Evolutionary conservation across 192 early-diverging fungal genomes (phyloP).

Genomic region (Coemansia aciculifera): DNA sequence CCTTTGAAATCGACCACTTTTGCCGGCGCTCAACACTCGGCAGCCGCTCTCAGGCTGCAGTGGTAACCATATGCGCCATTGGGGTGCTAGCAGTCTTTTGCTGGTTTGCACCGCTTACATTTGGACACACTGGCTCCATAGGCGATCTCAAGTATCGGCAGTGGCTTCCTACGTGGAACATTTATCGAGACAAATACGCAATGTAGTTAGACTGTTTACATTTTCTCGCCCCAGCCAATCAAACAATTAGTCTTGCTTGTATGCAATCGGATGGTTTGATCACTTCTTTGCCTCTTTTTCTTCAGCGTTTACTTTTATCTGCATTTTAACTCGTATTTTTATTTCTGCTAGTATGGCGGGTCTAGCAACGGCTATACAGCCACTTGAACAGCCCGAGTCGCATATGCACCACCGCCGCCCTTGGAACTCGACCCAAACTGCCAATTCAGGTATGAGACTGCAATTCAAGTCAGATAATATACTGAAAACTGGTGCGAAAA

Average conservation of each 20-base stretch:
- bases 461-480: neutral
- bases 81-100: conserved; percentile 40
- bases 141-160: conserved; percentile 39
- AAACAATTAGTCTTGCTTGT: too few species aligned
- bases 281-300: neutral
- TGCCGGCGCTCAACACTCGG: conserved; percentile 58
- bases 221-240: too few species aligned
- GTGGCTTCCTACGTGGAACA: conserved; percentile 42
- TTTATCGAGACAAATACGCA: conserved; percentile 18
- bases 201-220: conserved; percentile 3
- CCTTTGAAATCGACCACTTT: conserved; percentile 75
- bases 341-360: neutral
- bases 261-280: too few species aligned
- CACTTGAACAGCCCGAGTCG: neutral
- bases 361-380: neutral
- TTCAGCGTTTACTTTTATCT: neutral
- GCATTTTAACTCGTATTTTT: neutral
- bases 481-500: too few species aligned
- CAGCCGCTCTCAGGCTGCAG: conserved; percentile 56
- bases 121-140: conserved; percentile 60
- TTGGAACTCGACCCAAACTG: neutral
- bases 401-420: neutral
- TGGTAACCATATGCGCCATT: conserved; percentile 31
- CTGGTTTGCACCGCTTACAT: conserved; percentile 78
- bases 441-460: neutral